Percentiles rank a stretch among this genome's conserved stretches.
Evolutionary conservation across 768 basidiomycete genomes (phyloP).

Genomic region (Tulasnella sp.): DNA sequence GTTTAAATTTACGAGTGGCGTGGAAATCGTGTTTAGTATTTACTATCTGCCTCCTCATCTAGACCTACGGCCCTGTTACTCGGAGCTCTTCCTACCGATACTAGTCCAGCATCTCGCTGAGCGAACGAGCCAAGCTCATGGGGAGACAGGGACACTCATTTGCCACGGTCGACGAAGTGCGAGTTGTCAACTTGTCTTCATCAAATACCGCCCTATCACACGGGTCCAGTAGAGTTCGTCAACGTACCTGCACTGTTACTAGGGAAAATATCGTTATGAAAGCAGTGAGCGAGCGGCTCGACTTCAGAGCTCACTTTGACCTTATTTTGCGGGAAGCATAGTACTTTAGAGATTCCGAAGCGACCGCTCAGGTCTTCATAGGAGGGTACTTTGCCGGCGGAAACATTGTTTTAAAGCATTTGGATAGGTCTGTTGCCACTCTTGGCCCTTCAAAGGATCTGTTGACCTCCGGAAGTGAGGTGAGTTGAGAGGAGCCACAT

Average conservation of each 20-base stretch:
- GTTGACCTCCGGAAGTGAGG: constrained; percentile 86
- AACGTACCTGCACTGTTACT: constrained; percentile 61
- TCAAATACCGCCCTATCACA: constrained; percentile 45
- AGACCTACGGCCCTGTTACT: constrained; percentile 83
- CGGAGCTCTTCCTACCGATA: constrained; percentile 60
- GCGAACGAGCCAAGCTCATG: constrained; percentile 62
- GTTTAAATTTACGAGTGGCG: too few species aligned
- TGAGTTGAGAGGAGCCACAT: constrained; percentile 26
- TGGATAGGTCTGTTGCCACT: constrained; percentile 65
- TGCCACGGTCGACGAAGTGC: constrained; percentile 62
- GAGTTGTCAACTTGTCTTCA: constrained; percentile 73
- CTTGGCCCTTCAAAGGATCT: constrained; percentile 77
- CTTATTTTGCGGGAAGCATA: constrained; percentile 28
- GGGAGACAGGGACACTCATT: constrained; percentile 79
- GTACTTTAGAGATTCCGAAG: constrained; percentile 77
- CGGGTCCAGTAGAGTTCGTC: constrained; percentile 28
- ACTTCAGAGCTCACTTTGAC: background rate
- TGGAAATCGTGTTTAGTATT: too few species aligned
- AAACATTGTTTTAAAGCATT: constrained; percentile 74
- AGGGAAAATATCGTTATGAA: constrained; percentile 87
- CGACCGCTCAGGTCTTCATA: constrained; percentile 69
- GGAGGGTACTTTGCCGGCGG: constrained; percentile 75
- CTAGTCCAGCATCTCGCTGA: constrained; percentile 50
- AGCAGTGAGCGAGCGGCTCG: constrained; percentile 45
- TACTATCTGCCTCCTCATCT: background rate